Conservation (phyloP, 768 basidiomycete species). For the Boletus barrowsii region DNA sequence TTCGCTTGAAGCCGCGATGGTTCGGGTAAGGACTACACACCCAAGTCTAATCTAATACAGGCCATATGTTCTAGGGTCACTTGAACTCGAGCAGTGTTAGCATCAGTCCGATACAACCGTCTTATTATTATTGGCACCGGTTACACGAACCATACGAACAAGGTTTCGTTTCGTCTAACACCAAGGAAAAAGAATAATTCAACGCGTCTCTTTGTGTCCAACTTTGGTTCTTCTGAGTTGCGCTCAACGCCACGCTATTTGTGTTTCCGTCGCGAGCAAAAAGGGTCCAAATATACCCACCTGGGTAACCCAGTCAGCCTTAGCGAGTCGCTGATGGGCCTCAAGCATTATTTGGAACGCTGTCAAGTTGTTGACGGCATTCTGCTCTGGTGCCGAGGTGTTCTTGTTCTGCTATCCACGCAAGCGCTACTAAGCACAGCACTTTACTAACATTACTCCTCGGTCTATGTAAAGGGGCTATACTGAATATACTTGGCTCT, state of each 20-base stretch:
- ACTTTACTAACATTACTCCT: background rate
- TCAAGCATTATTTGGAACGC: background rate
- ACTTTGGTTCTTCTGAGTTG: background rate
- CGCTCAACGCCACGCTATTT: background rate
- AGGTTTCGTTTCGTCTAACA: background rate
- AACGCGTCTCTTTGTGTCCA: background rate
- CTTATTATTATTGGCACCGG: background rate
- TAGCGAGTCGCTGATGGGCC: background rate
- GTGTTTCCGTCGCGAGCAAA: background rate
- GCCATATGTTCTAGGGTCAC: background rate
- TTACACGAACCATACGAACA: background rate
- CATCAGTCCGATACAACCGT: background rate
- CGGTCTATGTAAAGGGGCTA: background rate
- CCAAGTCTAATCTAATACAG: constrained; percentile 1
- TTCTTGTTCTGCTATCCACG: background rate
- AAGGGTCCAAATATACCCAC: constrained; percentile 1
- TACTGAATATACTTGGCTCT: background rate
- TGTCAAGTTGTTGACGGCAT: constrained; percentile 12
- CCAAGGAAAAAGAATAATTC: background rate
- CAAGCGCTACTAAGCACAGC: background rate
- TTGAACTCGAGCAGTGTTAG: background rate
- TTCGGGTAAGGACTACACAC: background rate
- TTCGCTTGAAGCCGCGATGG: background rate
- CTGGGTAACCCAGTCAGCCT: background rate
- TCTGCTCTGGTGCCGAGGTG: constrained; percentile 1